A percentile compares a stretch with the other conserved stretches of the same genome.
Conservation (phyloP, 2,329 filamentous ascomycete genomes). For the Sporothrix pseudoabietina region DNA sequence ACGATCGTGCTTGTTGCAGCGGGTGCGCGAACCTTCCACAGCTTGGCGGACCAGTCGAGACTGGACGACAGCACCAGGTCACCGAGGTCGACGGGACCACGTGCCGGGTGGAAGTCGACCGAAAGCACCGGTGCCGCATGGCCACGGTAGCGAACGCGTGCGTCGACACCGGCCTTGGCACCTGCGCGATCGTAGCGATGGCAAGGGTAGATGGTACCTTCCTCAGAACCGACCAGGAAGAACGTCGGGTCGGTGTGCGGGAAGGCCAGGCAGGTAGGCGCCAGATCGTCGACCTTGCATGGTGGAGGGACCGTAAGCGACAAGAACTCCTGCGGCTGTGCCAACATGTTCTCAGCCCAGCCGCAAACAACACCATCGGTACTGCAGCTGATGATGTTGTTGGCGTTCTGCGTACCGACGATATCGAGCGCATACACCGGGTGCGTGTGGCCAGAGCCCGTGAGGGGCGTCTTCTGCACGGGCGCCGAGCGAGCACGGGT, state of each 20-base stretch:
- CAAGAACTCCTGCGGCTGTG: slow-evolving; percentile 91
- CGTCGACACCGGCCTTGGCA: slow-evolving; percentile 93
- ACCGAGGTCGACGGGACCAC: slow-evolving; percentile 89
- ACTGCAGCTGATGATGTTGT: slow-evolving; percentile 96
- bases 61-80: slow-evolving; percentile 91
- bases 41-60: slow-evolving; percentile 94
- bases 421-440: slow-evolving; percentile 95
- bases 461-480: slow-evolving; percentile 93
- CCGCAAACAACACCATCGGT: slow-evolving; percentile 96
- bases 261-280: slow-evolving; percentile 92
- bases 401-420: slow-evolving; percentile 96
- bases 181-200: slow-evolving; percentile 96
- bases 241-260: slow-evolving; percentile 94
- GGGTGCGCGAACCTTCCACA: slow-evolving; percentile 90
- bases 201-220: slow-evolving; percentile 94
- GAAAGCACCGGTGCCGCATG: slow-evolving; percentile 96
- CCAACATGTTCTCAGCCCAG: slow-evolving; percentile 97
- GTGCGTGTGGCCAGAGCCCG: slow-evolving; percentile 92
- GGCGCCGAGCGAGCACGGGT: slow-evolving; percentile 86
- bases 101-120: slow-evolving; percentile 89
- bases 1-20: slow-evolving; percentile 66
- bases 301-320: slow-evolving; percentile 84
- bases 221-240: slow-evolving; percentile 95
- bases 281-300: slow-evolving; percentile 89
- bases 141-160: slow-evolving; percentile 82